Percentiles rank a stretch among this genome's conserved stretches.
These are phyloP conservation scores for Miscanthus lutarioriparius DNA, from an alignment of 176 grass and related monocot genomes.

Conservation along the genomic window DNA sequence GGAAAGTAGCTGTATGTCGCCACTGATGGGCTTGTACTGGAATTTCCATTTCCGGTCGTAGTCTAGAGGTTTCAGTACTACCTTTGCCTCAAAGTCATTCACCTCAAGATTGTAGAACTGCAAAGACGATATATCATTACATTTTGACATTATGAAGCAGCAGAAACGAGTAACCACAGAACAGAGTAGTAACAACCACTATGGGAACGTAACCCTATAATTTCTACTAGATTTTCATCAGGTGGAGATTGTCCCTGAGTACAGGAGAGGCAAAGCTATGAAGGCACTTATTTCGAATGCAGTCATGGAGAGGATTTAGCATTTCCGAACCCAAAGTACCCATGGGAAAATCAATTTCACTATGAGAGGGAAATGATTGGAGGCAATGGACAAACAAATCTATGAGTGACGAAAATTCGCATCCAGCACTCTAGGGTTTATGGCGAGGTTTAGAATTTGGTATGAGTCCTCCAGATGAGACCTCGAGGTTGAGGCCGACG, in stretches of 20 bases:
- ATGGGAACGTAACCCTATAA: not conserved
- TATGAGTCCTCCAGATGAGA: not conserved
- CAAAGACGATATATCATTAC: slow-evolving; percentile 2
- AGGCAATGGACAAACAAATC: not conserved
- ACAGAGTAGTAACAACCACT: not conserved
- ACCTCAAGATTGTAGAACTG: slow-evolving; percentile 86
- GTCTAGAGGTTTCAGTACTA: slow-evolving; percentile 76
- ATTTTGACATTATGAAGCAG: not conserved
- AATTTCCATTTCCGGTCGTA: slow-evolving; percentile 77
- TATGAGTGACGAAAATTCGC: not conserved
- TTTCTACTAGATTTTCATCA: not conserved
- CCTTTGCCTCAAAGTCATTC: slow-evolving; percentile 83
- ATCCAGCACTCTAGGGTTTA: slow-evolving; percentile 16
- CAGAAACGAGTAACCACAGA: not conserved
- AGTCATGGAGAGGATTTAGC: not conserved
- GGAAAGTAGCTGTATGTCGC: slow-evolving; percentile 82
- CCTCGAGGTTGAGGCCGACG: slow-evolving; percentile 92
- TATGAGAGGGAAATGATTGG: not conserved
- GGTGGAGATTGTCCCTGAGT: not conserved
- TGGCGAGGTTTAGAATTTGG: not conserved
- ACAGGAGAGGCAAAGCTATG: not conserved
- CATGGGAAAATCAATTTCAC: not conserved
- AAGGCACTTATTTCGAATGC: not conserved
- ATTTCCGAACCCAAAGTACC: not conserved
- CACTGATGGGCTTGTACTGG: slow-evolving; percentile 71